Percentiles rank a stretch among this genome's conserved stretches.
These are phyloP conservation scores for Rhodotorula sp. DNA, from an alignment of 1,284 basidiomycete species.

Conservation along the genomic window DNA sequence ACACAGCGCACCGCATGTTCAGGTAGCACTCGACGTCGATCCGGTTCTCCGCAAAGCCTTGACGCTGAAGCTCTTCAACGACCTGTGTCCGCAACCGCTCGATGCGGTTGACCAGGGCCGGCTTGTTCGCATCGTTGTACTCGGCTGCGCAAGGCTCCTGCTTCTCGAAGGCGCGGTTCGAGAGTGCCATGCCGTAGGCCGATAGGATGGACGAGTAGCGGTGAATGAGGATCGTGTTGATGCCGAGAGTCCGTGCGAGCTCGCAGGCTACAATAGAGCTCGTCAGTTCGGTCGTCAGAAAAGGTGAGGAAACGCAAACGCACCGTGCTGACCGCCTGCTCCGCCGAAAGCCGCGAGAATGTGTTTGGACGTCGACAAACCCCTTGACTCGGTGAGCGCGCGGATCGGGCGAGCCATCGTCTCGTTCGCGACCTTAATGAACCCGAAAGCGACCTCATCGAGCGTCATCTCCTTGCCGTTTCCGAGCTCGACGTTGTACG, in stretches of 20 bases:
- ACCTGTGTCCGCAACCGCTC: slow-evolving; percentile 13
- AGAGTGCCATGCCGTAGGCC: slow-evolving; percentile 64
- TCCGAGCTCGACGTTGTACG: slow-evolving; percentile 9
- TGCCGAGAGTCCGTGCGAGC: slow-evolving; percentile 63
- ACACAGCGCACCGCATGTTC: slow-evolving; percentile 23
- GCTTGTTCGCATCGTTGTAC: slow-evolving; percentile 18
- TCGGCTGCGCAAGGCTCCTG: slow-evolving; percentile 39
- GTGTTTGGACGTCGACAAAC: slow-evolving; percentile 36
- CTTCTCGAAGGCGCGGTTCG: slow-evolving; percentile 58
- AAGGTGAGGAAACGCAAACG: not conserved
- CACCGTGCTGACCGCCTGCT: slow-evolving; percentile 73
- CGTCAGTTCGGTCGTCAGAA: not conserved
- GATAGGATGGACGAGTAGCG: slow-evolving; percentile 56
- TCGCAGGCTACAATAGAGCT: slow-evolving; percentile 54
- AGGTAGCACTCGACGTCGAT: slow-evolving; percentile 31
- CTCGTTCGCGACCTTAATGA: slow-evolving; percentile 55
- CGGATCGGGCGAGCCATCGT: slow-evolving; percentile 39
- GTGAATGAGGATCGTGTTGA: slow-evolving; percentile 81
- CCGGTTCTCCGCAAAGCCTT: slow-evolving; percentile 12
- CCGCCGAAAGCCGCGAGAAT: slow-evolving; percentile 37
- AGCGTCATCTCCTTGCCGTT: slow-evolving; percentile 55
- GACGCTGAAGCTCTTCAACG: slow-evolving; percentile 15
- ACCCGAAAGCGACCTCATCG: slow-evolving; percentile 85
- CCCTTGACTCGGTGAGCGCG: slow-evolving; percentile 40
- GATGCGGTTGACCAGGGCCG: slow-evolving; percentile 7